These are phyloP conservation scores for Blastocystis sp. DNA, from an alignment of 352 stramenopile genomes.

Conservation along the genomic window DNA sequence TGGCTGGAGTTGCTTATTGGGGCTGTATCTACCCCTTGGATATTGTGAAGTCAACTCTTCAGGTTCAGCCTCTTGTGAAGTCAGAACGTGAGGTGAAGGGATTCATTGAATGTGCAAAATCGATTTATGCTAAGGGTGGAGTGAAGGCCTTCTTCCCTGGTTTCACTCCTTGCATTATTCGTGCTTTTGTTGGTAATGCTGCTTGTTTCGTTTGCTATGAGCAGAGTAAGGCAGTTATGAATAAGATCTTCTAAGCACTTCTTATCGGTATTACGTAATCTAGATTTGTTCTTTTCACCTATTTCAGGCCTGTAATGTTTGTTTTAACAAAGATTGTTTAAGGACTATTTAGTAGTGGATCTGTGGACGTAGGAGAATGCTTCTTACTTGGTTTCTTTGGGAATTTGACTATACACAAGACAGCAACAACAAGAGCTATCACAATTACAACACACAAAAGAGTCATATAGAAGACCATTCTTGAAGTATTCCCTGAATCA, in stretches of 20 bases:
- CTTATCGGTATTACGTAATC: background rate
- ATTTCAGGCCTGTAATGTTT: background rate
- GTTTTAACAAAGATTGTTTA: background rate
- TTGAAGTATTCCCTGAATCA: background rate
- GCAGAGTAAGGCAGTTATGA: conserved; percentile 59
- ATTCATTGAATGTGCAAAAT: conserved; percentile 55
- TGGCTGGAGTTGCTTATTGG: conserved; percentile 58
- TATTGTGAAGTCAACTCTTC: conserved; percentile 58
- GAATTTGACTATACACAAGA: background rate
- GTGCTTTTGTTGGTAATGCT: conserved; percentile 57
- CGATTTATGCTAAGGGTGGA: conserved; percentile 41
- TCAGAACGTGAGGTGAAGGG: conserved; percentile 53
- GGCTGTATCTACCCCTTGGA: conserved; percentile 57
- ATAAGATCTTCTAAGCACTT: conserved; percentile 42
- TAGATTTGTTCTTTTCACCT: background rate
- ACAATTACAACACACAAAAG: background rate
- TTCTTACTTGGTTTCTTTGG: background rate
- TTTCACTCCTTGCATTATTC: conserved; percentile 61
- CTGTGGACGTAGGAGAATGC: background rate
- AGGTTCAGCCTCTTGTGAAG: conserved; percentile 54
- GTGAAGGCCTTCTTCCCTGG: conserved; percentile 61
- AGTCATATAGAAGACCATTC: background rate
- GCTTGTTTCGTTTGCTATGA: conserved; percentile 62
- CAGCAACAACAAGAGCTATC: background rate
- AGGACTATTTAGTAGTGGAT: too few relatives aligned